Conservation (phyloP, 2,329 filamentous ascomycete genomes). For the Aspergillus pseudonomiae region DNA sequence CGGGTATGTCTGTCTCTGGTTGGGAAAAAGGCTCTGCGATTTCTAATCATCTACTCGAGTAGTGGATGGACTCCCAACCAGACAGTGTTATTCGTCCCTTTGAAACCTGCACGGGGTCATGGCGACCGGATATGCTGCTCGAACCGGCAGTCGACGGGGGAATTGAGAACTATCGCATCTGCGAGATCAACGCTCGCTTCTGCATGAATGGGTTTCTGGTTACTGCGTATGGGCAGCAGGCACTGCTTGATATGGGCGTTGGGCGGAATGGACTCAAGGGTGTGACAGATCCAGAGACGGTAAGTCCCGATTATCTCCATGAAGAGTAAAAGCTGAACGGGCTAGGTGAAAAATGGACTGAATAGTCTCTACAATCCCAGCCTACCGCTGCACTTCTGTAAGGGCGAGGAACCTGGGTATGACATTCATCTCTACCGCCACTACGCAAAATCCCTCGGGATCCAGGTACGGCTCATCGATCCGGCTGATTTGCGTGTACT, state of each 20-base stretch:
- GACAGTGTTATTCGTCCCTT: too few relatives aligned
- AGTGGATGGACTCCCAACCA: slow-evolving; percentile 1
- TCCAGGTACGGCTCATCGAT: too few relatives aligned
- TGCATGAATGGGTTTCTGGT: slow-evolving; percentile 25
- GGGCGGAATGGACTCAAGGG: not conserved
- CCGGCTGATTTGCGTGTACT: too few relatives aligned
- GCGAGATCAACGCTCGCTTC: slow-evolving; percentile 33
- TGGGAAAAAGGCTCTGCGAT: too few relatives aligned
- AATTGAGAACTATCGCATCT: slow-evolving; percentile 19
- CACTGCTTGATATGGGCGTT: slow-evolving; percentile 9
- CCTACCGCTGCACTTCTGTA: slow-evolving; percentile 21
- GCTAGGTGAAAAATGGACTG: slow-evolving; percentile 2
- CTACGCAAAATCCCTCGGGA: not conserved
- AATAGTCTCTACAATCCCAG: slow-evolving; percentile 13
- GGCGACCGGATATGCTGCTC: slow-evolving; percentile 33
- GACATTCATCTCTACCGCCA: slow-evolving; percentile 16
- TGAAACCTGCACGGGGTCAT: slow-evolving; percentile 21
- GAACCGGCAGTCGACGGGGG: slow-evolving; percentile 5
- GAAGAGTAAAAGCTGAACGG: too few relatives aligned
- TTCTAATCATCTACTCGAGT: not conserved
- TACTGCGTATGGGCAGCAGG: slow-evolving; percentile 12
- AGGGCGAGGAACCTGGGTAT: slow-evolving; percentile 18
- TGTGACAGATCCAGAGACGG: slow-evolving; percentile 9
- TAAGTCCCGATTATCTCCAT: slow-evolving; percentile 6
- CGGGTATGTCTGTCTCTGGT: not conserved